These are phyloP conservation scores for Gloeostereum incarnatum DNA, from an alignment of 768 basidiomycete genomes.

Conservation along the genomic window DNA sequence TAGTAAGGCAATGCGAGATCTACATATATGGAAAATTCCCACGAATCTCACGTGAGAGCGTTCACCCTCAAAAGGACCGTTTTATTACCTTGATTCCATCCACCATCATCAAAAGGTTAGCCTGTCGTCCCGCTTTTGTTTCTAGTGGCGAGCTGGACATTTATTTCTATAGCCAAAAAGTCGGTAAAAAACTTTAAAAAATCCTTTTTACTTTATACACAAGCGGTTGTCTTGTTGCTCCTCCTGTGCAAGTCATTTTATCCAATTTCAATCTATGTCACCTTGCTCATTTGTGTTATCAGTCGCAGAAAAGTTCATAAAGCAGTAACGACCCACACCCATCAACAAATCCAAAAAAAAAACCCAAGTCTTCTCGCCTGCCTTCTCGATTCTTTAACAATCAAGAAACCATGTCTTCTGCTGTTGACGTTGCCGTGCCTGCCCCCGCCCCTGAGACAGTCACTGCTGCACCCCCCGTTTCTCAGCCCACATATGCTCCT, in stretches of 20 bases:
- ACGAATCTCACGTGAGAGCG: background rate
- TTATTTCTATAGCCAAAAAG: constrained; percentile 43
- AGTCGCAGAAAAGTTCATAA: constrained; percentile 75
- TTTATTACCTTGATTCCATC: constrained; percentile 37
- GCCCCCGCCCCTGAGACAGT: constrained; percentile 34
- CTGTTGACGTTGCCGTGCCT: constrained; percentile 45
- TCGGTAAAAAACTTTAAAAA: constrained; percentile 65
- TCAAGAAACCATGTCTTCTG: constrained; percentile 25
- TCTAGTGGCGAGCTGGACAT: constrained; percentile 8
- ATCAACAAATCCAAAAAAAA: constrained; percentile 29
- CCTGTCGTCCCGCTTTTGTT: constrained; percentile 14
- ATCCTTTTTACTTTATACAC: constrained; percentile 49
- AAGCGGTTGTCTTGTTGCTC: constrained; percentile 71
- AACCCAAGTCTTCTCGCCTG: constrained; percentile 12
- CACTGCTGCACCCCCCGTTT: constrained; percentile 24
- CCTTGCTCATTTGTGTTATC: constrained; percentile 10
- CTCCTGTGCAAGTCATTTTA: constrained; percentile 47
- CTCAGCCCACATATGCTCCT: constrained; percentile 51
- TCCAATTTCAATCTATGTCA: constrained; percentile 8
- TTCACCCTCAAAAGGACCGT: background rate
- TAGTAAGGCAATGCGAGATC: background rate
- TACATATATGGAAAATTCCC: background rate
- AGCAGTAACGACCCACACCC: constrained; percentile 83
- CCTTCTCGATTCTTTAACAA: constrained; percentile 8
- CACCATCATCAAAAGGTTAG: constrained; percentile 66